Conservation (phyloP, 805 yeast species). For the Wickerhamiella spandovensis region DNA sequence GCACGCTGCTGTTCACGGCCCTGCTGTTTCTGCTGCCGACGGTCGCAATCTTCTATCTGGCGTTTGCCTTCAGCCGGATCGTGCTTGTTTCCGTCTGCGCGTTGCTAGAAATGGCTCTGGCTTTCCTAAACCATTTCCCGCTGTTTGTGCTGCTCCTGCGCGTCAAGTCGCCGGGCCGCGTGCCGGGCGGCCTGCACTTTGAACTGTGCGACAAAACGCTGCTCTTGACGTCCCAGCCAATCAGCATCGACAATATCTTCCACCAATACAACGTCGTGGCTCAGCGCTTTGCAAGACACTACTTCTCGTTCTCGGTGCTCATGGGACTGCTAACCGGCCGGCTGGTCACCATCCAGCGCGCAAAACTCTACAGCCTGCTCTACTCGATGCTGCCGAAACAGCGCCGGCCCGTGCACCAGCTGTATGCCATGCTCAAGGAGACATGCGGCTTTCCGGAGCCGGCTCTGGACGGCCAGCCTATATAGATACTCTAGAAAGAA, state of each 20-base stretch:
- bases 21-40: slow-evolving; percentile 75
- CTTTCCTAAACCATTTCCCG: slow-evolving; percentile 72
- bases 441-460: slow-evolving; percentile 2
- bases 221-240: slow-evolving; percentile 32
- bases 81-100: slow-evolving; percentile 36
- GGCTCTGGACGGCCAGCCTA: too few species aligned
- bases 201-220: slow-evolving; percentile 1
- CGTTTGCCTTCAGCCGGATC: slow-evolving; percentile 52
- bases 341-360: slow-evolving; percentile 34
- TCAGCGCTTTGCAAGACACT: slow-evolving; percentile 29
- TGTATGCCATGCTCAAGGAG: slow-evolving; percentile 5
- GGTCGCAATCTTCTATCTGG: slow-evolving; percentile 65
- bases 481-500: too few species aligned
- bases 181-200: slow-evolving; percentile 46
- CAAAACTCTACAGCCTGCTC: slow-evolving; percentile 35
- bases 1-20: slow-evolving; percentile 77
- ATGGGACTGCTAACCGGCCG: slow-evolving; percentile 34
- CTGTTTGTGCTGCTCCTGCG: slow-evolving; percentile 68
- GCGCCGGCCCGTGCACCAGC: slow-evolving; percentile 21
- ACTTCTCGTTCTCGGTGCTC: slow-evolving; percentile 31
- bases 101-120: slow-evolving; percentile 42
- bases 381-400: slow-evolving; percentile 40
- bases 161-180: slow-evolving; percentile 59
- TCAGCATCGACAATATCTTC: slow-evolving; percentile 34
- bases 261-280: slow-evolving; percentile 33